phyloP scores from a whole-genome alignment of 768 basidiomycete genomes.

The Lyophyllum decastes region DNA sequence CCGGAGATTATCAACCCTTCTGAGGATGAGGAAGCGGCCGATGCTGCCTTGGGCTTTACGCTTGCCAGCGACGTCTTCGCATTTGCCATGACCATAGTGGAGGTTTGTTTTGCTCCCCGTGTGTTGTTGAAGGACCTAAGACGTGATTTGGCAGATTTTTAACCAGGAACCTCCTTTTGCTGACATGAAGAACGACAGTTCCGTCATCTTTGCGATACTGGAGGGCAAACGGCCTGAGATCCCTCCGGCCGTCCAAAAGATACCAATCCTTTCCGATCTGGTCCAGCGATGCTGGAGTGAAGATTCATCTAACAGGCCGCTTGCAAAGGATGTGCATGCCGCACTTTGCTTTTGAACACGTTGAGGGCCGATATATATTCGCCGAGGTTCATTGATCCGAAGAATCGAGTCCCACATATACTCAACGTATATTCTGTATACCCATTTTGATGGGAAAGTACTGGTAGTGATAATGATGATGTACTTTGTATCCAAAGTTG shows the following conservation, averaged over 20 bases:
- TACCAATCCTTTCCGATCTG: constrained; percentile 8
- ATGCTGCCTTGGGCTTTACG: constrained; percentile 8
- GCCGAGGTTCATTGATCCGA: background rate
- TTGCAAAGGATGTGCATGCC: constrained; percentile 4
- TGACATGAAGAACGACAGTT: constrained; percentile 21
- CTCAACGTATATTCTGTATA: too few species aligned
- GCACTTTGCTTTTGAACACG: background rate
- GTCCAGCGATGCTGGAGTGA: constrained; percentile 18
- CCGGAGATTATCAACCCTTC: constrained; percentile 30
- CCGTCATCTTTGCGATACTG: constrained; percentile 23
- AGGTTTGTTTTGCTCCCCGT: constrained; percentile 16
- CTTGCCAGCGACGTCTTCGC: constrained; percentile 26
- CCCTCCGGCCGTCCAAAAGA: constrained; percentile 8
- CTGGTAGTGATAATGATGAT: too few species aligned
- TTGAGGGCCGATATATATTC: background rate
- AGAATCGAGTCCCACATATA: too few species aligned
- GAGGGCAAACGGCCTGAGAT: constrained; percentile 18
- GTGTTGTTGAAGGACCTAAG: background rate
- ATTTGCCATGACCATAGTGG: constrained; percentile 28
- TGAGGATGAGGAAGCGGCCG: constrained; percentile 9
- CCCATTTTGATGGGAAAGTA: background rate
- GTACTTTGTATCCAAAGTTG: too few species aligned
- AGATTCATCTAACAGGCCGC: constrained; percentile 15
- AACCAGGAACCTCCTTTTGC: constrained; percentile 19
- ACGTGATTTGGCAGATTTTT: constrained; percentile 15